phyloP scores from a whole-genome alignment of 129 eudicot genomes.

The Erigeron canadensis region DNA sequence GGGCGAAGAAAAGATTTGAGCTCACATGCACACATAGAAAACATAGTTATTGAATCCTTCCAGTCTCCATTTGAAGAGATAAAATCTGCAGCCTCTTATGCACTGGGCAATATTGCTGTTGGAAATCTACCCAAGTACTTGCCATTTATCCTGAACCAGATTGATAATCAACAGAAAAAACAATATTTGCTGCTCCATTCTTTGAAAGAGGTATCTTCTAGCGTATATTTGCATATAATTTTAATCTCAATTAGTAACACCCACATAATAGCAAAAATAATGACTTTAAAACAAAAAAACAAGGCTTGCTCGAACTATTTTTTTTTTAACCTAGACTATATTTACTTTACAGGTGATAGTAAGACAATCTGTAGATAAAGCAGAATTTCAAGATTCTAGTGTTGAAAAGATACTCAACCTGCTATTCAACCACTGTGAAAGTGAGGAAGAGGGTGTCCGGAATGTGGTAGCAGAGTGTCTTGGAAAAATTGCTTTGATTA shows the following conservation, averaged over 20 bases:
- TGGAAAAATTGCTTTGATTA: conserved; percentile 94
- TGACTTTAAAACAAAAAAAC: neutral
- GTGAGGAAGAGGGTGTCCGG: conserved; percentile 99
- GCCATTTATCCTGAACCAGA: conserved; percentile 94
- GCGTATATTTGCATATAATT: neutral
- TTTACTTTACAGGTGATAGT: conserved; percentile 73
- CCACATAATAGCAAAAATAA: neutral
- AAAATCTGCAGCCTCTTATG: conserved; percentile 99
- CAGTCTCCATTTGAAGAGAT: conserved; percentile 99
- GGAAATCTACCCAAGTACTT: conserved; percentile 88
- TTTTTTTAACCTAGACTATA: neutral
- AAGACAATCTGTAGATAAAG: conserved; percentile 97
- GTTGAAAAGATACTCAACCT: conserved; percentile 90
- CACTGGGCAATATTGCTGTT: conserved; percentile 97
- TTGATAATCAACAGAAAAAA: conserved; percentile 97
- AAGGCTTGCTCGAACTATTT: neutral
- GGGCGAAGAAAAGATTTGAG: conserved; percentile 96
- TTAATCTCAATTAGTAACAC: neutral
- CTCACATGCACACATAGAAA: conserved; percentile 86
- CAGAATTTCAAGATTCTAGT: conserved; percentile 90
- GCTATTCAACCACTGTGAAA: conserved; percentile 95
- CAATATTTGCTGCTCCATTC: conserved; percentile 94
- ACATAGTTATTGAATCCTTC: conserved; percentile 87
- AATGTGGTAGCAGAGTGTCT: conserved; percentile 98
- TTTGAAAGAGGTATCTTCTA: conserved; percentile 72